phyloP scores from a whole-genome alignment of 371 early-diverging fungal species.

The Mortierella sp. region DNA sequence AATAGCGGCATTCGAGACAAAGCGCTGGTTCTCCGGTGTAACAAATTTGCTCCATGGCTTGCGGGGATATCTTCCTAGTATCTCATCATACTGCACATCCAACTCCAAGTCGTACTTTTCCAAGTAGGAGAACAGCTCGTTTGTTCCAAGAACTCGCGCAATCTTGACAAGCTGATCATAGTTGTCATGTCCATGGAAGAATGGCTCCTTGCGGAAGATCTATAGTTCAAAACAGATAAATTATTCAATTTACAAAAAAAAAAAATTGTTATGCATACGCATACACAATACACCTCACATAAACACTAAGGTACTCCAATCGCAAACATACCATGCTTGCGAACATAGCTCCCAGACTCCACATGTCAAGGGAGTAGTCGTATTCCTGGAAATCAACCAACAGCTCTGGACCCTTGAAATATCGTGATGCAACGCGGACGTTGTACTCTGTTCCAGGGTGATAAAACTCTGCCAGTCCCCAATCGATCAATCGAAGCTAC shows the following conservation, averaged over 20 bases:
- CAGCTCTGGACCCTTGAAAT: constrained; percentile 99
- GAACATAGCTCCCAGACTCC: constrained; percentile 99
- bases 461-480: constrained; percentile 99
- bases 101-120: constrained; percentile 96
- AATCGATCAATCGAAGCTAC: constrained; percentile 97
- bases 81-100: constrained; percentile 88
- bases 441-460: constrained; percentile 98
- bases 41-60: constrained; percentile 96
- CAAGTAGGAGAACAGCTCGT: constrained; percentile 91
- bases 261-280: not conserved
- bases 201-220: constrained; percentile 98
- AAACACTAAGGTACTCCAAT: no score
- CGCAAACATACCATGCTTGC: constrained; percentile 87
- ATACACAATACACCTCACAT: not conserved
- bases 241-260: not conserved
- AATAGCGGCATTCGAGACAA: constrained; percentile 91
- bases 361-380: constrained; percentile 99
- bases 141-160: constrained; percentile 96
- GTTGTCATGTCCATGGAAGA: constrained; percentile 99
- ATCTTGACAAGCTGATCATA: constrained; percentile 99
- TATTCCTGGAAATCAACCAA: constrained; percentile 98
- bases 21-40: constrained; percentile 89
- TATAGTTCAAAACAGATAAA: constrained; percentile 33
- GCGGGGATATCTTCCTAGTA: constrained; percentile 91
- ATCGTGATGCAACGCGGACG: constrained; percentile 98